These are phyloP conservation scores for Lagenidium giganteum DNA, from an alignment of 352 stramenopile genomes.

Conservation along the genomic window DNA sequence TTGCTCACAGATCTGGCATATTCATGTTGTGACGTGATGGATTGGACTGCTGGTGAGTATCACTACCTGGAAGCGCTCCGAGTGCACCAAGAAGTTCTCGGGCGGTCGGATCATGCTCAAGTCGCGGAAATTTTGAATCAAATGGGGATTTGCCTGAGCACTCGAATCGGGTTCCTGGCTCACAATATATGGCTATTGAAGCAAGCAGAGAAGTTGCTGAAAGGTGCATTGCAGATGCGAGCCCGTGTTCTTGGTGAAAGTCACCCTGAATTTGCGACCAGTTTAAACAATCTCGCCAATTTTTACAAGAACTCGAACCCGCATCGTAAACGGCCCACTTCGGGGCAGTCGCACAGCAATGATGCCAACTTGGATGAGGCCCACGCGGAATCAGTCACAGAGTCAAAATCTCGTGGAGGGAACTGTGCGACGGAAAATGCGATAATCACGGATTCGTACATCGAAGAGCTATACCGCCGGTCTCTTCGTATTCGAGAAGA, in stretches of 20 bases:
- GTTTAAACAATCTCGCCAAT: slow-evolving; percentile 67
- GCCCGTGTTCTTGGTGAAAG: slow-evolving; percentile 49
- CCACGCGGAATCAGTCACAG: slow-evolving; percentile 9
- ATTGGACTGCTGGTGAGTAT: slow-evolving; percentile 54
- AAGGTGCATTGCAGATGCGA: slow-evolving; percentile 52
- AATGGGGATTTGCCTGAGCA: slow-evolving; percentile 61
- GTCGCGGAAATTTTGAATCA: slow-evolving; percentile 70
- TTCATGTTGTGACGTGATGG: slow-evolving; percentile 54
- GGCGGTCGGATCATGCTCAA: slow-evolving; percentile 55
- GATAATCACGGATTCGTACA: no score
- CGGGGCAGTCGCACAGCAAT: slow-evolving; percentile 3
- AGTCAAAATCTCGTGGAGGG: slow-evolving; percentile 5
- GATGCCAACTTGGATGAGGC: slow-evolving; percentile 4
- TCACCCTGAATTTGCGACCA: slow-evolving; percentile 63
- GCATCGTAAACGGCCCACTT: no score
- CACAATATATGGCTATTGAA: slow-evolving; percentile 63
- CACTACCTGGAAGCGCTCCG: slow-evolving; percentile 61
- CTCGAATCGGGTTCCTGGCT: slow-evolving; percentile 42
- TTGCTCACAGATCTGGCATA: slow-evolving; percentile 61
- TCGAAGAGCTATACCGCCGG: slow-evolving; percentile 56
- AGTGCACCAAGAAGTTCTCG: slow-evolving; percentile 51
- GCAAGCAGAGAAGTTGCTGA: slow-evolving; percentile 48
- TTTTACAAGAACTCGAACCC: slow-evolving; percentile 64
- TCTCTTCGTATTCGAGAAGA: slow-evolving; percentile 61
- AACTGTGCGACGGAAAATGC: slow-evolving; percentile 12